Conservation (phyloP, 768 basidiomycete genomes). For the Lentinula raphanica region DNA sequence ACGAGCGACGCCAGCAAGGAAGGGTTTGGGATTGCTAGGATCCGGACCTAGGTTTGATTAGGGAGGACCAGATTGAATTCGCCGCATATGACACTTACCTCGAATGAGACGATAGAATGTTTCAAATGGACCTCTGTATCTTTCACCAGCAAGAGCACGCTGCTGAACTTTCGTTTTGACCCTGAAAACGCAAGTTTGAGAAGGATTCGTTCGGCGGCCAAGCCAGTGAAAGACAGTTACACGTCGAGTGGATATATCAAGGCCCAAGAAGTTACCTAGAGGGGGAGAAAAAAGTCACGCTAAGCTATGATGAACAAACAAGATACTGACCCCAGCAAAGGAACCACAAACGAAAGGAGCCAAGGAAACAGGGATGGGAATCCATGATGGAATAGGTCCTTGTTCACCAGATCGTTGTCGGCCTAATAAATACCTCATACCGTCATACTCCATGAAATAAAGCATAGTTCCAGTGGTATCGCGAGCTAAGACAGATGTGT, state of each 20-base stretch:
- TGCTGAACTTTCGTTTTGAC: constrained; percentile 97
- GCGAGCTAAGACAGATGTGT: constrained; percentile 49
- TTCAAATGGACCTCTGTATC: constrained; percentile 62
- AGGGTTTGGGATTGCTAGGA: constrained; percentile 67
- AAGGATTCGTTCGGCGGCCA: neutral
- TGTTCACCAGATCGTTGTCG: constrained; percentile 74
- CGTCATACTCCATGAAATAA: constrained; percentile 94
- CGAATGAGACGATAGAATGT: constrained; percentile 77
- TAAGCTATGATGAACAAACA: constrained; percentile 27
- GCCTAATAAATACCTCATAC: constrained; percentile 82
- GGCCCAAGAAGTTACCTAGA: constrained; percentile 72
- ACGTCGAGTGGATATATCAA: constrained; percentile 93
- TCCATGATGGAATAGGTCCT: constrained; percentile 76
- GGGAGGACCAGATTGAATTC: neutral
- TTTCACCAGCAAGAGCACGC: constrained; percentile 77
- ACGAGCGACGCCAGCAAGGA: constrained; percentile 71
- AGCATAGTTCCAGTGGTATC: constrained; percentile 87
- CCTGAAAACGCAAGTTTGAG: constrained; percentile 29
- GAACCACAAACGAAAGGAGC: constrained; percentile 92
- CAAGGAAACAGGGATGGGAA: constrained; percentile 72
- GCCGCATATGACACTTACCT: constrained; percentile 40
- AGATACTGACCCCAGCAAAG: constrained; percentile 64
- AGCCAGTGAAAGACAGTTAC: constrained; percentile 35
- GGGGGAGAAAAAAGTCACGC: constrained; percentile 18
- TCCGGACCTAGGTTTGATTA: constrained; percentile 57